These are phyloP conservation scores for Senna tora DNA, from an alignment of 306 rosid species.

Conservation along the genomic window DNA sequence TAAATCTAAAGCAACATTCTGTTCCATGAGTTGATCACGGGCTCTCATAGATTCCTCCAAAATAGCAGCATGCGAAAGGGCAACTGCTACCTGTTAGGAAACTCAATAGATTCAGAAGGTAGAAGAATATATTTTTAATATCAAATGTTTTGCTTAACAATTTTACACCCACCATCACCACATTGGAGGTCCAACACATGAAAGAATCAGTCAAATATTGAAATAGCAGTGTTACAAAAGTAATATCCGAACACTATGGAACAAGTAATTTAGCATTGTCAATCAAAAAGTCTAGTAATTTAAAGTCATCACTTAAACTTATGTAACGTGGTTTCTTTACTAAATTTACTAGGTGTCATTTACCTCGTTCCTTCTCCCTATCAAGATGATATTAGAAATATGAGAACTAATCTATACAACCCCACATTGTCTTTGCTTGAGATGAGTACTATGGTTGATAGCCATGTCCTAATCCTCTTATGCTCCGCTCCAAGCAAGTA, in stretches of 20 bases:
- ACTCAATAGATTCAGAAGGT: slow-evolving; percentile 32
- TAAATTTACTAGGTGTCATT: background rate
- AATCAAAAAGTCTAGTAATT: slow-evolving; percentile 7
- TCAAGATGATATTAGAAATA: background rate
- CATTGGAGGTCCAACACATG: slow-evolving; percentile 15
- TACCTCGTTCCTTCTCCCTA: background rate
- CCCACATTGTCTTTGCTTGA: background rate
- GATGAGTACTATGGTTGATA: slow-evolving; percentile 21
- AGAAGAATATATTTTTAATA: slow-evolving; percentile 17
- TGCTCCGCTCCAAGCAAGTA: slow-evolving; percentile 20
- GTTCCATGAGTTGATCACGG: slow-evolving; percentile 87
- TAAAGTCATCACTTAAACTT: too few relatives aligned
- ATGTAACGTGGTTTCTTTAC: background rate
- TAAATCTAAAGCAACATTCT: slow-evolving; percentile 77
- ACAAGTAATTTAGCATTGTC: slow-evolving; percentile 5
- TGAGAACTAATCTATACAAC: slow-evolving; percentile 20
- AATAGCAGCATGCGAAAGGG: slow-evolving; percentile 97
- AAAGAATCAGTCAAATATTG: background rate
- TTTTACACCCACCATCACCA: slow-evolving; percentile 20
- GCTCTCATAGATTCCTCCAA: slow-evolving; percentile 94
- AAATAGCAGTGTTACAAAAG: slow-evolving; percentile 17
- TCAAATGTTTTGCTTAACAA: slow-evolving; percentile 12
- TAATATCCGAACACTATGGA: slow-evolving; percentile 2
- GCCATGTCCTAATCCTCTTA: slow-evolving; percentile 14
- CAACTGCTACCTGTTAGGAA: slow-evolving; percentile 84